Evolutionary conservation across 306 rosid species (phyloP), one percentile per base, ranked within the genome.

Genomic region (Sesbania bispinosa): DNA sequence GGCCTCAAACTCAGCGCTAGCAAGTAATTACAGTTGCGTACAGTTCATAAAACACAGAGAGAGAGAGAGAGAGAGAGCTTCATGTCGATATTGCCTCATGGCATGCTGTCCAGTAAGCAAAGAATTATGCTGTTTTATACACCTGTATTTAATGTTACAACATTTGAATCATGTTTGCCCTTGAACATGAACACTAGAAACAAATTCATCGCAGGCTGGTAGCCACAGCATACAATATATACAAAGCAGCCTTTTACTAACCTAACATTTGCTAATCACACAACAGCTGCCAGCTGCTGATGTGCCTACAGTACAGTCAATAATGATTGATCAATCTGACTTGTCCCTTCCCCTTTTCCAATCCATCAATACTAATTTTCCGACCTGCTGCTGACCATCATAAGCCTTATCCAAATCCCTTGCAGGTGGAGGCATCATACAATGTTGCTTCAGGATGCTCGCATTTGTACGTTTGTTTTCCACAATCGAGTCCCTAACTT

Each of bases 371-470:
- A 86, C 77, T 18, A 81, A 65, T 76, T 91, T 91, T 76, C 96
- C 83, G 0, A 48, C 74, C 72, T 83, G 93, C 67, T 77, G 94
- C 62, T 66, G 91, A 21, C 85, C 75, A 26, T 71, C 83, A 64
- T 84, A 53, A 42, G 82, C 80, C 84, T 89, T 89, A 9, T 77
- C 85, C 19, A 60, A 76, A 66, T 71, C 78, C 73, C 88, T 81
- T 35, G 78, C 53, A 69, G 93, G 93, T 4, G 96, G 99, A 20
- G 97, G 96, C 97, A 91, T 86, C 88, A 79, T 78, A 60, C 67
- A 76, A 29, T 92, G 80, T 63, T 83, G 98, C 80, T 83, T 93
- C 11, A 53, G 27, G 23, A 33, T 38, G 80, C 85, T 64, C 7
- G 69, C 58, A 47, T 76, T 84, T 16, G 90, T 74, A 62, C 85